Base-by-base conservation (phyloP, 805 yeast genomes). In the Candida koratica region DNA sequence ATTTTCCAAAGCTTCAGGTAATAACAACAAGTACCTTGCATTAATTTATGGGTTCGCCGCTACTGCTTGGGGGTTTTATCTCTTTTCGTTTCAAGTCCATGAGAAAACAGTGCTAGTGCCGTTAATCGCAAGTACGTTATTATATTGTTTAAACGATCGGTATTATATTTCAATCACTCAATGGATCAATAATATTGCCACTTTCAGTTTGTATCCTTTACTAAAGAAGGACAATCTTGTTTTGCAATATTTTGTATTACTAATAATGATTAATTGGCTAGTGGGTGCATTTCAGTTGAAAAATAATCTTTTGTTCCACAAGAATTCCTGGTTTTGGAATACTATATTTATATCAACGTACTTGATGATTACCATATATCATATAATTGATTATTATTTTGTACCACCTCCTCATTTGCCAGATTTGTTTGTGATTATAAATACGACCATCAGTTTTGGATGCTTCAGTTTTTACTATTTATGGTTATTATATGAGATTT, bases 11-110 rank as follows among this genome's bases (percentile, higher is more conserved):
- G 39, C 39, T 18, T 41, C 46, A 10, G 37, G 36, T 15, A 45
- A 43, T 17, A 45, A 34, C 25, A 38, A 44, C 5, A 49, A 43
- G 17, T 38, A 47, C 14, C 34, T 45, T 13, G 30, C 49, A 7
- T 52, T 64, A 19, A 48, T 66, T 0, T 86, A 88, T 77, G 86
- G 89, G 1, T 72, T 93, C 34, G 77, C 88, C 1, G 79, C 86
- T 0, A 79, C 90, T 39, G 79, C 98, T 0, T 73, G 93, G 79
- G 81, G 94, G 0, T 93, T 93, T 53, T 93, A 71, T 56, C 66
- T 93, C 36, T 93, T 93, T 56, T 82, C 95, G 20, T 93, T 87
- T 67, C 97, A 90, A 56, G 97, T 93, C 4, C 98, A 93, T 56
- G 97, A 93, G 60, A 93, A 93, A 61, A 76, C 93, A 0, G 89